Base-by-base conservation (phyloP, 768 basidiomycete genomes). In the Naganishia vaughanmartiniae region DNA sequence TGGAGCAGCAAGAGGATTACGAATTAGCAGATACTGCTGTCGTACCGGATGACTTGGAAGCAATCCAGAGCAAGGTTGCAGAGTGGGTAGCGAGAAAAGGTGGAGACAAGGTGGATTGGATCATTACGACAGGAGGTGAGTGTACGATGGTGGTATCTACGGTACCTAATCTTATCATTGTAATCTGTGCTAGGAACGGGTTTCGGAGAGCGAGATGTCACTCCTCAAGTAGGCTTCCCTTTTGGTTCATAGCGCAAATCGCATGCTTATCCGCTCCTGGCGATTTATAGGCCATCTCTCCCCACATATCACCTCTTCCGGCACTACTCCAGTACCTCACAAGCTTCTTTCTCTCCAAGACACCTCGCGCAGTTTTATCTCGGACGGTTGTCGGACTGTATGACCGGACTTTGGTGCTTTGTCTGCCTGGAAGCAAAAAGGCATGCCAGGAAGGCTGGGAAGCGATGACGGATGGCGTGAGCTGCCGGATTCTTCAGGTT, bases 391-490 rank as follows among this genome's bases (percentile, higher is more conserved):
- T 90, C 4, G 92, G 92, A 3, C 89, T 87, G 10, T 81, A 88
- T 71, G 84, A 83, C 30, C 84, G 84, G 65, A 89, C 87, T 0
- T 84, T 95, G 26, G 82, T 95, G 30, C 84, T 90, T 24, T 92
- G 90, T 0, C 87, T 94, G 12, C 93, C 92, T 0, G 92, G 92
- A 2, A 91, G 90, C 74, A 86, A 89, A 46, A 92, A 90, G 76
- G 92, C 90, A 2, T 92, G 92, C 48, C 87, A 84, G 72, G 92
- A 95, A n/a, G 72, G 72, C 5, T 68, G 74, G 73, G 70, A 74
- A 28, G 73, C 71, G 33, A 82, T 93, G 7, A 78, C 81, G 17
- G 83, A 79, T 6, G 87, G 86, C 7, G 83, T 93, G 0, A 57
- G 79, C 89, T 0, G 81, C 84, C 42, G 4, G 91, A 92, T 81